These are phyloP conservation scores for Leccinum obscurum DNA, from an alignment of 768 basidiomycete genomes.

Conservation along the genomic window DNA sequence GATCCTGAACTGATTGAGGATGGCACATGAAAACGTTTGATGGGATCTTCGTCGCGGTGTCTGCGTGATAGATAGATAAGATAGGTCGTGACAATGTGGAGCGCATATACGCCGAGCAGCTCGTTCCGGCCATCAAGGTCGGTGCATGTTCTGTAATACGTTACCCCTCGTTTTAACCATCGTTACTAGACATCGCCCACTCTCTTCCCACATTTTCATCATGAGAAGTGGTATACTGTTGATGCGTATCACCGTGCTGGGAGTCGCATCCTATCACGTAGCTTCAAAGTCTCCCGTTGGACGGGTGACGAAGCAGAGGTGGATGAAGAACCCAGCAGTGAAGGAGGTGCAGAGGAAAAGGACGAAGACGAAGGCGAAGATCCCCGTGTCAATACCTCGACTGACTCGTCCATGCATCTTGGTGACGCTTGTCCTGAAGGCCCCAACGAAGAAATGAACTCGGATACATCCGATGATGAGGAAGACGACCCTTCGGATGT, in stretches of 20 bases:
- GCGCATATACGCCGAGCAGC: slow-evolving; percentile 60
- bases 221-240: slow-evolving; percentile 57
- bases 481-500: slow-evolving; percentile 63
- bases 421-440: slow-evolving; percentile 20
- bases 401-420: slow-evolving; percentile 33
- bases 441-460: slow-evolving; percentile 34
- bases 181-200: slow-evolving; percentile 59
- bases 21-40: not conserved
- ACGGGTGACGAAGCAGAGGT: slow-evolving; percentile 34
- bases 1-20: not conserved
- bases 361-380: slow-evolving; percentile 35
- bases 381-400: slow-evolving; percentile 14
- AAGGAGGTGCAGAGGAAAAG: slow-evolving; percentile 38
- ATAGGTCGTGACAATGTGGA: slow-evolving; percentile 85
- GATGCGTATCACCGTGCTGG: slow-evolving; percentile 86
- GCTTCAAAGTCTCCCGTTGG: slow-evolving; percentile 79
- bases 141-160: slow-evolving; percentile 14
- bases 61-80: slow-evolving; percentile 55
- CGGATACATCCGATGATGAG: slow-evolving; percentile 43
- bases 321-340: slow-evolving; percentile 12
- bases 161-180: slow-evolving; percentile 1
- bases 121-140: slow-evolving; percentile 74
- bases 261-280: slow-evolving; percentile 87
- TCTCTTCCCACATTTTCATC: slow-evolving; percentile 60
- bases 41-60: not conserved